These are phyloP conservation scores for Laguncularia racemosa DNA, from an alignment of 345 rosid species.

Conservation along the genomic window DNA sequence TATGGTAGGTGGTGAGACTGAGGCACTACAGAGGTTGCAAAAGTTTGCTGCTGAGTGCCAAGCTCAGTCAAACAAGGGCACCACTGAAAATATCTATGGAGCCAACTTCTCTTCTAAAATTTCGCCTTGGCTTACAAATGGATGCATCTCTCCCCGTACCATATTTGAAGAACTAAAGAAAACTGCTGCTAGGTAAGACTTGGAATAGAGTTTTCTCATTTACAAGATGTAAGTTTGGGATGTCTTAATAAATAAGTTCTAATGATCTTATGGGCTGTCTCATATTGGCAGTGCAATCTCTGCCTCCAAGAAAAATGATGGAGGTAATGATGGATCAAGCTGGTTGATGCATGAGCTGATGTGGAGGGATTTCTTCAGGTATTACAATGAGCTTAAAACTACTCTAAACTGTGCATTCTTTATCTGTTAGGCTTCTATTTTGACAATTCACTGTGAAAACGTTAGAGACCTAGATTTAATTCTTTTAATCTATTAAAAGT, in stretches of 20 bases:
- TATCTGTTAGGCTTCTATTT: no score
- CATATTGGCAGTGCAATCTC: conserved; percentile 21
- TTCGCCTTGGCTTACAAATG: conserved; percentile 89
- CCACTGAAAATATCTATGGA: conserved; percentile 61
- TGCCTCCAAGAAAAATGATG: conserved; percentile 19
- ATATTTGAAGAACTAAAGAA: conserved; percentile 93
- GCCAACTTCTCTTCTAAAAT: conserved; percentile 95
- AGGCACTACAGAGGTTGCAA: conserved; percentile 70
- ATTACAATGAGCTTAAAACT: not conserved
- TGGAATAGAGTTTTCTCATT: not conserved
- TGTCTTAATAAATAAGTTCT: not conserved
- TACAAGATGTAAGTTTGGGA: not conserved
- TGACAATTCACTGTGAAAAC: no score
- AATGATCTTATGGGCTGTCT: not conserved
- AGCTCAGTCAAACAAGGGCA: conserved; percentile 65
- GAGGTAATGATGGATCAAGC: conserved; percentile 28
- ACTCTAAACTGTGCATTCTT: not conserved
- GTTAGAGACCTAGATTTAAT: no score
- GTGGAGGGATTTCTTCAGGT: conserved; percentile 66
- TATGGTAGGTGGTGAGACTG: conserved; percentile 95
- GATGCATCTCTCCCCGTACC: conserved; percentile 88
- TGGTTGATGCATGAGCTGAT: conserved; percentile 47
- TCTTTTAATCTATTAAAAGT: no score
- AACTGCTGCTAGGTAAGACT: conserved; percentile 46
- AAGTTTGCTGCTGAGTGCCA: conserved; percentile 76